Base-by-base conservation (phyloP, 2,329 filamentous ascomycete species). In the Aspergillus hiratsukae region DNA sequence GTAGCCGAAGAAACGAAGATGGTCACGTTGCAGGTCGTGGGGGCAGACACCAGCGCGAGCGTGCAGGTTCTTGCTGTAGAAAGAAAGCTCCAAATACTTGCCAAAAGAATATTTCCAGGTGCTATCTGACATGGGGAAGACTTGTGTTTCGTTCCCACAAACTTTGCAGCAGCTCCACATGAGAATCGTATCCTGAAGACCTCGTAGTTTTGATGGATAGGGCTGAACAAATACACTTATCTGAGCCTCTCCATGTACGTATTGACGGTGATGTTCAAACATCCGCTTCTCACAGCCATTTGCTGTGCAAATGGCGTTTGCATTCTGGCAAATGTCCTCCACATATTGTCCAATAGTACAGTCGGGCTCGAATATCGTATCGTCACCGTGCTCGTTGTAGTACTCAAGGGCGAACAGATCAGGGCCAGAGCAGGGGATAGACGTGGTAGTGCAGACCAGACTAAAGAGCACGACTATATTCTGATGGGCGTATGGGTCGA, bases 41-140 rank as follows among this genome's bases (percentile, higher is more conserved):
- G 89, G 84, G 69, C 95, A 99, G 72, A 89, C 80, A 28, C 86
- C 85, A 48, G 87, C 86, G 83, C 86, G 64, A 87, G 85, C 69
- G 63, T 87, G 89, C 50, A 97, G 77, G 40, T 90, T 88, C 45
- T 85, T 88, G 68, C 92, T 93, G 92, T 93, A 99, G 72, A 97
- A 97, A 2, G 92, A 91, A 19, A 99, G 80, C 74, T 99, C 94
- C n/a, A 99, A 80, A 67, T 97, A 99, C 73, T 99, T 99, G 10
- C 91, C 94, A 68, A 99, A 96, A 0, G 94, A 99, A 72, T 99
- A 99, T 71, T 95, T 97, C 89, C 91, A 99, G 0, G 92, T 95
- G 66, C 86, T 91, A 55, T 91, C 87, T 0, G 93, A 97, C 91
- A 99, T 97, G 31, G 88, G 87, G 63, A 90, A 89, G 49, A 92